Evolutionary conservation across 805 yeast genomes (phyloP), one percentile per base, ranked within the genome.

Genomic region (Candida suzukii): DNA sequence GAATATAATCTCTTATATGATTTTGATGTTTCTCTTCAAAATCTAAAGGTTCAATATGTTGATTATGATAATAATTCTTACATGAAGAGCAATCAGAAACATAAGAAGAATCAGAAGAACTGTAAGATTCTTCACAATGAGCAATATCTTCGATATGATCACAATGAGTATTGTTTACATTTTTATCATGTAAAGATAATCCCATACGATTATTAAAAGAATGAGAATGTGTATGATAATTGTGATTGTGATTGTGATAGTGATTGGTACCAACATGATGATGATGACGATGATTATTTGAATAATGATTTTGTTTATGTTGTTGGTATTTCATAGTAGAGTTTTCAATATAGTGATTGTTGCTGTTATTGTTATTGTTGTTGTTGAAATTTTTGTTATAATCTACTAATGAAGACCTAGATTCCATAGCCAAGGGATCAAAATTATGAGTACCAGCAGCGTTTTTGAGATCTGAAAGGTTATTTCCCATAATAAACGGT

Each of bases 401-500:
- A 17, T 31, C 22, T 7, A 12, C 22, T 18, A 17, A 16, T 11
- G 36, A 33, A 19, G 13, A 27, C n/a, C n/a, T n/a, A 33, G 16
- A 33, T 9, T 20, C 27, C 12, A 33, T 17, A 14, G 18, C 24
- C 18, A 31, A 31, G 8, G 38, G 38, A 35, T 35, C 29, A 4
- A 25, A 11, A 17, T 26, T 22, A 16, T 24, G 16, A 21, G 16
- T 16, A 21, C 16, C 21, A 4, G 21, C 12, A 4, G 24, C 10
- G 20, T 24, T 20, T 36, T 20, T 36, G 16, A 19, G 10, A 14
- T 36, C 26, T 14, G 38, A 36, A 3, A 36, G 17, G 18, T 36
- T 36, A 14, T 36, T 36, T 25, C 38, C 38, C 38, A 36, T 36
- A n/a, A 22, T 25, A 5, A 16, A 25, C n/a, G n/a, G n/a, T n/a